Conservation (phyloP, 106 monocot genomes). For the Allium fistulosum region DNA sequence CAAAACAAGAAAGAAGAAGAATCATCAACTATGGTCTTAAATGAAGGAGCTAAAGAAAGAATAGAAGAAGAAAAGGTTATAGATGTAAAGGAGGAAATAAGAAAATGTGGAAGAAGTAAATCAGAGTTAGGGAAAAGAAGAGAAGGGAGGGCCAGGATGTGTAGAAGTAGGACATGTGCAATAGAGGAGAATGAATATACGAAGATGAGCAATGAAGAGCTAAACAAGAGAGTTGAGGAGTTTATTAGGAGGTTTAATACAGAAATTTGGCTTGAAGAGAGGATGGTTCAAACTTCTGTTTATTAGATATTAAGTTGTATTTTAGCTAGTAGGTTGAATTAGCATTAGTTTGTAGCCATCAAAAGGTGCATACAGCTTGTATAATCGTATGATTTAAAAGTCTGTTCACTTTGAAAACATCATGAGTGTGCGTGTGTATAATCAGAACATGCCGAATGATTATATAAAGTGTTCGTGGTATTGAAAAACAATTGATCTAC, state of each 20-base stretch:
- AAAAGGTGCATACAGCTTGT: too few relatives aligned
- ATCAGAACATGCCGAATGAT: too few relatives aligned
- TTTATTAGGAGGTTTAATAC: constrained; percentile 66
- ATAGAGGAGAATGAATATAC: constrained; percentile 31
- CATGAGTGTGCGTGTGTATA: too few relatives aligned
- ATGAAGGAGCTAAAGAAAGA: too few relatives aligned
- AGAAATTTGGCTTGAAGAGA: constrained; percentile 38
- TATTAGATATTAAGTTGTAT: neutral
- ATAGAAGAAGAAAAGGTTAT: too few relatives aligned
- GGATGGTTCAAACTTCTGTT: neutral
- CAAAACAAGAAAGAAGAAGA: too few relatives aligned
- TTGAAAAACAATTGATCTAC: too few relatives aligned
- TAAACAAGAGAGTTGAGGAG: constrained; percentile 65
- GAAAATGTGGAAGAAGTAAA: neutral
- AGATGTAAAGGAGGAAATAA: too few relatives aligned
- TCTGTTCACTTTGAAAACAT: too few relatives aligned
- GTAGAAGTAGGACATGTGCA: neutral
- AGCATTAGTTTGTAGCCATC: neutral
- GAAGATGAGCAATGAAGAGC: constrained; percentile 61
- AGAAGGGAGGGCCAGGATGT: neutral
- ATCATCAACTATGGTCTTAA: too few relatives aligned
- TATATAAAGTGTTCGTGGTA: too few relatives aligned
- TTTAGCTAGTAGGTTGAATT: neutral
- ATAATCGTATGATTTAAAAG: too few relatives aligned
- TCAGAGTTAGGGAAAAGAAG: neutral